These are phyloP conservation scores for Cadophora sp. DNA, from an alignment of 2,329 filamentous ascomycete genomes.

Conservation along the genomic window DNA sequence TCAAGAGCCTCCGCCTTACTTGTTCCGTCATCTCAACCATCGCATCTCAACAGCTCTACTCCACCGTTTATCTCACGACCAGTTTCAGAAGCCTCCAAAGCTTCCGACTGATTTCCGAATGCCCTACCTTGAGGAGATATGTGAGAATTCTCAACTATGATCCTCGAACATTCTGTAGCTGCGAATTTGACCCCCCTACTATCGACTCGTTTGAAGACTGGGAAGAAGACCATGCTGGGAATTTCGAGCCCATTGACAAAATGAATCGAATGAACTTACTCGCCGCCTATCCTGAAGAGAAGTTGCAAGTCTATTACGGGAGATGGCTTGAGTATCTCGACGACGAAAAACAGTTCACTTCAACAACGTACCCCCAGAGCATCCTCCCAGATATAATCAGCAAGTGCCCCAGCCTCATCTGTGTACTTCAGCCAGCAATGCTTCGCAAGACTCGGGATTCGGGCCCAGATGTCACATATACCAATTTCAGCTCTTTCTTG, in stretches of 20 bases:
- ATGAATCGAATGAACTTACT: not conserved
- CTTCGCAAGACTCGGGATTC: not conserved
- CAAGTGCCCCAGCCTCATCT: not conserved
- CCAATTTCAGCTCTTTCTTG: not conserved
- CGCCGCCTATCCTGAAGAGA: not conserved
- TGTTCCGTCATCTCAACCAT: not conserved
- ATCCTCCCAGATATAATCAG: not conserved
- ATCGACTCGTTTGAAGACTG: not conserved
- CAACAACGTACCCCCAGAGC: not conserved
- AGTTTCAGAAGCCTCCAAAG: slow-evolving; percentile 4
- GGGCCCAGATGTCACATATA: not conserved
- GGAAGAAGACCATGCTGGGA: not conserved
- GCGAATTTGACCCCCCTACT: not conserved
- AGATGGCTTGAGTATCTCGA: slow-evolving; percentile 5
- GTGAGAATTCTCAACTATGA: not conserved
- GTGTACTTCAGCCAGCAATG: not conserved
- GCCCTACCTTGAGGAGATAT: not conserved
- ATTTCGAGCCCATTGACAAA: not conserved
- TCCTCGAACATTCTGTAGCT: not conserved
- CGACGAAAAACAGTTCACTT: not conserved
- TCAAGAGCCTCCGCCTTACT: not conserved
- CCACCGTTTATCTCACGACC: not conserved
- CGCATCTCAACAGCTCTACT: not conserved
- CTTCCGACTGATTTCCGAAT: not conserved
- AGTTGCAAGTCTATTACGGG: not conserved